Conservation (phyloP, 768 basidiomycete species). For the Hygrocybe coccinea region DNA sequence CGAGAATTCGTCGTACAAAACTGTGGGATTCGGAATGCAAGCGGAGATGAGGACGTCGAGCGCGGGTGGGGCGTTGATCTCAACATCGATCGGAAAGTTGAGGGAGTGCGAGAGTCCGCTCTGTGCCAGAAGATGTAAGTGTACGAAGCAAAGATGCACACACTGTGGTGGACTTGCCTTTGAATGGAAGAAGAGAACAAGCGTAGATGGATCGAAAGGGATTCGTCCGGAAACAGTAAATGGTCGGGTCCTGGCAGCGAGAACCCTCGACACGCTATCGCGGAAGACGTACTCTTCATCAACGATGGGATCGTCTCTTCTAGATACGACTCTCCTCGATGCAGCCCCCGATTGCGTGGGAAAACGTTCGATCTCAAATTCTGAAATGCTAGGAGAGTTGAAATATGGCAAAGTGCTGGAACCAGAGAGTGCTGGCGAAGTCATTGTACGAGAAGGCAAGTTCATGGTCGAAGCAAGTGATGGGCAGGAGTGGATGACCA, state of each 20-base stretch:
- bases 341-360: slow-evolving; percentile 33
- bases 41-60: slow-evolving; percentile 74
- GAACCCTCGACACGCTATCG: slow-evolving; percentile 49
- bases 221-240: slow-evolving; percentile 66
- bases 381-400: slow-evolving; percentile 36
- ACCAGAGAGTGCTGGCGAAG: not conserved
- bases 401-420: not conserved
- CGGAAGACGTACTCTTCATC: slow-evolving; percentile 51
- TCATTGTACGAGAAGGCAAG: not conserved
- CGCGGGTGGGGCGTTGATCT: slow-evolving; percentile 68
- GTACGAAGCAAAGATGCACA: not conserved
- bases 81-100: slow-evolving; percentile 76
- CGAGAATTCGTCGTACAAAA: slow-evolving; percentile 46
- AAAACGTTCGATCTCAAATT: slow-evolving; percentile 65
- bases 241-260: slow-evolving; percentile 55
- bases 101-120: slow-evolving; percentile 75
- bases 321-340: slow-evolving; percentile 29
- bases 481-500: not conserved
- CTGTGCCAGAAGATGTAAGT: slow-evolving; percentile 32
- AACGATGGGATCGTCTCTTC: slow-evolving; percentile 31
- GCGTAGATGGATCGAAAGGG: slow-evolving; percentile 60
- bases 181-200: slow-evolving; percentile 74
- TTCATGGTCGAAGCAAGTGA: not conserved
- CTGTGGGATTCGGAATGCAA: slow-evolving; percentile 57
- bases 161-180: slow-evolving; percentile 43